phyloP scores from a whole-genome alignment of 1,284 basidiomycete species.

The Neonothopanus nambi region DNA sequence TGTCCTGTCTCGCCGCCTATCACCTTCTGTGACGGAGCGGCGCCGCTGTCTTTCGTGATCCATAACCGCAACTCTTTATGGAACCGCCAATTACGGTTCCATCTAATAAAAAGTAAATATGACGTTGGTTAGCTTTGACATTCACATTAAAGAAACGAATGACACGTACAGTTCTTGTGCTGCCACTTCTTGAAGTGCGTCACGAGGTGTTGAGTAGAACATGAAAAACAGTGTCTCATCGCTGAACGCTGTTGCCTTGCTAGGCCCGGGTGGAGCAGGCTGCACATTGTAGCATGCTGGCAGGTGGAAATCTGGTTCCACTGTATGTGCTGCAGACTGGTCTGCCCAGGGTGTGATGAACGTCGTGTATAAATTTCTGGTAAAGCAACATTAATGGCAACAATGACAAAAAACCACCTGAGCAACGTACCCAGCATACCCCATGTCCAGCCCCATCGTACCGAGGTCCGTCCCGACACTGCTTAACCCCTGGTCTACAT shows the following conservation, averaged over 20 bases:
- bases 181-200: slow-evolving; percentile 93
- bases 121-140: neutral
- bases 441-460: slow-evolving; percentile 91
- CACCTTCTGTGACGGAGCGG: slow-evolving; percentile 83
- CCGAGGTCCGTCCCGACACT: slow-evolving; percentile 92
- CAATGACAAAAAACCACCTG: slow-evolving; percentile 6
- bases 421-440: slow-evolving; percentile 77
- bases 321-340: slow-evolving; percentile 77
- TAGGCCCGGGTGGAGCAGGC: slow-evolving; percentile 85
- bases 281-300: slow-evolving; percentile 88
- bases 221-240: slow-evolving; percentile 99
- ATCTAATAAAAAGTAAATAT: slow-evolving; percentile 46
- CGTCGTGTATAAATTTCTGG: slow-evolving; percentile 85
- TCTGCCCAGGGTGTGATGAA: slow-evolving; percentile 98
- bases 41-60: slow-evolving; percentile 92
- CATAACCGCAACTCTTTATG: slow-evolving; percentile 95
- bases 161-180: slow-evolving; percentile 88
- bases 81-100: slow-evolving; percentile 96
- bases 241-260: slow-evolving; percentile 87
- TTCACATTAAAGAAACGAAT: slow-evolving; percentile 1
- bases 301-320: slow-evolving; percentile 91
- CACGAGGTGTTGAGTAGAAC: slow-evolving; percentile 95
- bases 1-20: slow-evolving; percentile 87
- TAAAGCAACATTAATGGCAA: slow-evolving; percentile 11
- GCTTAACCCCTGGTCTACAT: slow-evolving; percentile 84